These are phyloP conservation scores for Lablab purpureus DNA, from an alignment of 306 rosid genomes.

Conservation along the genomic window DNA sequence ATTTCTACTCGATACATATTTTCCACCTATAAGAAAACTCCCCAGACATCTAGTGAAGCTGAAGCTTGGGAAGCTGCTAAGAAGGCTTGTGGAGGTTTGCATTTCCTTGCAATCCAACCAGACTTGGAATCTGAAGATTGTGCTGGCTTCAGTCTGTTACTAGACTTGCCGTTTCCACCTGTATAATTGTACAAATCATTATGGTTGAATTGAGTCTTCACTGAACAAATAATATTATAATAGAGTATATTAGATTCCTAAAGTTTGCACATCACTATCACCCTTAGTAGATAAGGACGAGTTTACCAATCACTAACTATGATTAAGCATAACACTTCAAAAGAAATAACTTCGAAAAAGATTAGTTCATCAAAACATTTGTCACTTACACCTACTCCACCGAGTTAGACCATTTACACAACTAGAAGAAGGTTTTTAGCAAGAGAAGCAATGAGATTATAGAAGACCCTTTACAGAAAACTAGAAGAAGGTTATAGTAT, in stretches of 20 bases:
- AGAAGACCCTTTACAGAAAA: too few relatives aligned
- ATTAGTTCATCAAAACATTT: too few relatives aligned
- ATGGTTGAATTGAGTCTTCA: constrained; percentile 38
- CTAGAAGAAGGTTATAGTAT: too few relatives aligned
- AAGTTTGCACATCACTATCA: neutral
- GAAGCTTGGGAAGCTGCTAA: constrained; percentile 99
- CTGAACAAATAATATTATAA: constrained; percentile 29
- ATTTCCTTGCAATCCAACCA: constrained; percentile 95
- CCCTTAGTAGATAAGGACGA: too few relatives aligned
- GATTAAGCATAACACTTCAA: too few relatives aligned
- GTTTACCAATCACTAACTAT: too few relatives aligned
- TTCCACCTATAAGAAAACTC: constrained; percentile 78
- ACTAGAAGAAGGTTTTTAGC: too few relatives aligned
- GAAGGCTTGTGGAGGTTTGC: constrained; percentile 89
- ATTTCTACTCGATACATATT: constrained; percentile 84
- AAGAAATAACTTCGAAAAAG: too few relatives aligned
- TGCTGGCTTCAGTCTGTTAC: constrained; percentile 93
- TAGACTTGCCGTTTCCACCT: constrained; percentile 95
- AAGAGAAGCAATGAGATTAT: too few relatives aligned
- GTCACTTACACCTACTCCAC: too few relatives aligned
- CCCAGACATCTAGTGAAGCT: constrained; percentile 74
- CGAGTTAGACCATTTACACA: too few relatives aligned
- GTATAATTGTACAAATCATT: constrained; percentile 54
- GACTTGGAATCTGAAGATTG: constrained; percentile 86
- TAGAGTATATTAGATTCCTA: constrained; percentile 37